These are phyloP conservation scores for Beauveria rudraprayagi DNA, from an alignment of 2,329 filamentous ascomycete genomes.

Conservation along the genomic window DNA sequence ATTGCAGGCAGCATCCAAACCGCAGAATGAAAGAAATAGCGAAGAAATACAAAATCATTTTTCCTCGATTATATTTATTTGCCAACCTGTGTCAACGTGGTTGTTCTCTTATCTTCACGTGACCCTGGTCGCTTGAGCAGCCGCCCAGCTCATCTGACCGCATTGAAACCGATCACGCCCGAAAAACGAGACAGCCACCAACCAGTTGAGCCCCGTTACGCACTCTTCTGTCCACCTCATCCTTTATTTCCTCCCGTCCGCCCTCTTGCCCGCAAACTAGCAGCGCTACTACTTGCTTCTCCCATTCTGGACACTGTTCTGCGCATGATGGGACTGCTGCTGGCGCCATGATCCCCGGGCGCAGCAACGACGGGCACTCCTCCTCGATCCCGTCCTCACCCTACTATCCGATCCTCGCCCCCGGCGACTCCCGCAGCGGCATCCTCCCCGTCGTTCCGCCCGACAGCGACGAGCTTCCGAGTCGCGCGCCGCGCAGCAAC, in stretches of 20 bases:
- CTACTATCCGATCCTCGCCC: constrained; percentile 17
- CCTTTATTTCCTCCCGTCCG: not conserved
- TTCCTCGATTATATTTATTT: not conserved
- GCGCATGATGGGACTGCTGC: constrained; percentile 10
- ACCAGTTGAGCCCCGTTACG: not conserved
- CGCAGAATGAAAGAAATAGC: not conserved
- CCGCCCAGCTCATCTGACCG: not conserved
- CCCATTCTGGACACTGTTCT: not conserved
- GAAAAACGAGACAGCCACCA: not conserved
- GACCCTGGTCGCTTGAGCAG: not conserved
- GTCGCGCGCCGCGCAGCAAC: constrained; percentile 43
- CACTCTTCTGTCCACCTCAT: not conserved
- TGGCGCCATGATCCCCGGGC: constrained; percentile 18
- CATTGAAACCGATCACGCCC: constrained; percentile 3
- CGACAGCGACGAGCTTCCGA: constrained; percentile 33
- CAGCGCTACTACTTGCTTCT: not conserved
- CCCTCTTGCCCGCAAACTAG: not conserved
- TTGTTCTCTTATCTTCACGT: not conserved
- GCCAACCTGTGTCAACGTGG: not conserved
- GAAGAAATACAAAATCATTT: not conserved
- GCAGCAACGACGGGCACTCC: constrained; percentile 12
- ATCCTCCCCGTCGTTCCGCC: constrained; percentile 39
- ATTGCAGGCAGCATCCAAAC: not conserved
- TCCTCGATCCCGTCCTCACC: constrained; percentile 19
- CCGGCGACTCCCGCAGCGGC: constrained; percentile 23